These are phyloP conservation scores for Ogataea salicorniae DNA, from an alignment of 805 yeast genomes.

Conservation along the genomic window DNA sequence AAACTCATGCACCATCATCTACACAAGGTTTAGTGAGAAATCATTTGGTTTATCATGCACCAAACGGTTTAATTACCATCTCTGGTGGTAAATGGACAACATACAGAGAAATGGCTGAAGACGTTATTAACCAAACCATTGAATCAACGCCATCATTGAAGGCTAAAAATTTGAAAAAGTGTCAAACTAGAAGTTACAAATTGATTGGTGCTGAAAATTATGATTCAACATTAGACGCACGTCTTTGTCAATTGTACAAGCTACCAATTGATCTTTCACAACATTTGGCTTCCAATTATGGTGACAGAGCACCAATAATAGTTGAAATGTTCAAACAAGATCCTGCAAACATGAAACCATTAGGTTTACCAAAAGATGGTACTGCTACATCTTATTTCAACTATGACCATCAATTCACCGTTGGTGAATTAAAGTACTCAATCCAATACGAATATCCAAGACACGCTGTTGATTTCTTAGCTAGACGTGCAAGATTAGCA, in stretches of 20 bases:
- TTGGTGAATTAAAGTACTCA: slow-evolving; percentile 84
- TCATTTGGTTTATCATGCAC: slow-evolving; percentile 68
- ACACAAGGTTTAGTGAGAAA: slow-evolving; percentile 91
- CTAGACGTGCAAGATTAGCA: slow-evolving; percentile 90
- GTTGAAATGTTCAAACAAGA: slow-evolving; percentile 50
- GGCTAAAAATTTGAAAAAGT: slow-evolving; percentile 31
- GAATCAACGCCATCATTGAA: slow-evolving; percentile 37
- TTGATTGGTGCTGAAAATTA: slow-evolving; percentile 81
- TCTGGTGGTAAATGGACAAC: slow-evolving; percentile 99
- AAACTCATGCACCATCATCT: slow-evolving; percentile 31
- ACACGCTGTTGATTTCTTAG: slow-evolving; percentile 84
- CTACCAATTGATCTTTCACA: slow-evolving; percentile 70
- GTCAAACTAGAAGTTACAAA: slow-evolving; percentile 49
- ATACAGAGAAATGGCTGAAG: slow-evolving; percentile 96
- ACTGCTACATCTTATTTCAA: slow-evolving; percentile 32
- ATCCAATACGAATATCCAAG: slow-evolving; percentile 79
- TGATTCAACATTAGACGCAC: slow-evolving; percentile 66
- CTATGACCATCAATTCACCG: slow-evolving; percentile 79
- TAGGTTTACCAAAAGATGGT: slow-evolving; percentile 37
- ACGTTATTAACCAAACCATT: slow-evolving; percentile 74
- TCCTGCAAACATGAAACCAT: slow-evolving; percentile 55
- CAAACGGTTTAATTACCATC: slow-evolving; percentile 74
- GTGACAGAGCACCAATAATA: slow-evolving; percentile 80
- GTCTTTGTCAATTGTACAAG: slow-evolving; percentile 73
- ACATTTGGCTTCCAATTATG: slow-evolving; percentile 83